Base-by-base conservation (phyloP, 768 basidiomycete genomes). In the Brasilioporus rufonigricans region DNA sequence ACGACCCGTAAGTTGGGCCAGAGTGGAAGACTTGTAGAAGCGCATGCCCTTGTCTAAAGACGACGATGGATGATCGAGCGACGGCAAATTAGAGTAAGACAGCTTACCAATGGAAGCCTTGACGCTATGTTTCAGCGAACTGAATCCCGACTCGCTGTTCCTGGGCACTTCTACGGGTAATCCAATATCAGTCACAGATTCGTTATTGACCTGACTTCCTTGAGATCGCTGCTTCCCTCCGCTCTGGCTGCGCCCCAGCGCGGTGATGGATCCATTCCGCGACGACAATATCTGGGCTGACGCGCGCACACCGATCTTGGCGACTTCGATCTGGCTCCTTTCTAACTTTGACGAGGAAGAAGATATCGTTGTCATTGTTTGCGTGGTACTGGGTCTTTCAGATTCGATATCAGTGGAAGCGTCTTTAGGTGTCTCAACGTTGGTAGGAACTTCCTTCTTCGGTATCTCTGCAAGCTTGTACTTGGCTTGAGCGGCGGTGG, bases 31-130 rank as follows among this genome's bases (percentile, higher is more conserved):
- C 65, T 88, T 90, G 74, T 80, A 87, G 47, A 88, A 69, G 43
- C 80, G 82, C 55, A 86, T 67, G 0, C 85, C 86, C 71, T 85
- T 87, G 65, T 86, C 88, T 89, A 57, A 38, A 45, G n/a, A 40
- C 2, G 27, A 36, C 9, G 19, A 32, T 53, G 2, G 8, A 48
- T 40, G 2, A 57, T 48, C 53, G 52, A 48, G 13, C 26, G 16
- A 46, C 24, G 26, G 18, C 36, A 39, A 21, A 27, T 27, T 1
- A 31, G 0, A 44, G 24, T 16, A 73, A 24, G 21, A 16, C 21
- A 14, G 70, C 77, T 33, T 60, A 89, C 90, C 88, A 56, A 92
- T 84, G 1, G 90, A 92, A 55, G 80, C 76, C 67, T 81, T 87
- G 60, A 92, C 77, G 55, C 82, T 84, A 60, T 90, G 89, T 69